Base-by-base conservation (phyloP, 192 early-diverging fungal genomes). In the Thamnidium elegans region DNA sequence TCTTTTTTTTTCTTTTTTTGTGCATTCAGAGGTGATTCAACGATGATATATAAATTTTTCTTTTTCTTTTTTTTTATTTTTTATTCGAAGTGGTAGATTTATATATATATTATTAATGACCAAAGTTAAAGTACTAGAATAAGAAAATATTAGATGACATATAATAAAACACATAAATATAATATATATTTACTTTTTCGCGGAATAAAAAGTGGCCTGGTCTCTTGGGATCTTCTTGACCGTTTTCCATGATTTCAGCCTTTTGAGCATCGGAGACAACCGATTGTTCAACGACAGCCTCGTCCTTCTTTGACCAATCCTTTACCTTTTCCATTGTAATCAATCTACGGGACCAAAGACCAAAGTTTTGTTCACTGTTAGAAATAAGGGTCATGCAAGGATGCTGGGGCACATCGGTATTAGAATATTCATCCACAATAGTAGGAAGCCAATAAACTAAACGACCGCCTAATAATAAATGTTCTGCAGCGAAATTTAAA, bases 361-460 rank as follows among this genome's bases (percentile, higher is more conserved):
- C 93, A 81, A 97, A 99, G 51, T 86, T 87, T 74, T 99, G 97
- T 73, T 95, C 94, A 72, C 91, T 90, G 58, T 99, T 96, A 6
- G 94, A 85, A 8, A 97, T 73, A 8, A 99, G 73, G 21, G 81
- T 74, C 72, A 99, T 79, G 23, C 78, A 81, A 13, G 91, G 92
- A 69, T 96, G 97, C 4, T 71, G 61, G 9, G 97, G 97, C 11
- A 97, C 72, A 65, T 97, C 94, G 34, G 81, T 71, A 32, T 84
- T 86, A 5, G 79, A 73, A 63, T 94, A 91, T 69, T 94, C 92
- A 31, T 93, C 92, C 3, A 88, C 87, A 3, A 97, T 79, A 0
- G 94, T 97, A 1, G 97, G 97, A 20, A 99, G 78, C 97, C 97
- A 99, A 74, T 94, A 97, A 1, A 97, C 94, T 4, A 99, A 79